phyloP scores from a whole-genome alignment of 495 filamentous ascomycete species.

The Aspergillus indologenus region DNA sequence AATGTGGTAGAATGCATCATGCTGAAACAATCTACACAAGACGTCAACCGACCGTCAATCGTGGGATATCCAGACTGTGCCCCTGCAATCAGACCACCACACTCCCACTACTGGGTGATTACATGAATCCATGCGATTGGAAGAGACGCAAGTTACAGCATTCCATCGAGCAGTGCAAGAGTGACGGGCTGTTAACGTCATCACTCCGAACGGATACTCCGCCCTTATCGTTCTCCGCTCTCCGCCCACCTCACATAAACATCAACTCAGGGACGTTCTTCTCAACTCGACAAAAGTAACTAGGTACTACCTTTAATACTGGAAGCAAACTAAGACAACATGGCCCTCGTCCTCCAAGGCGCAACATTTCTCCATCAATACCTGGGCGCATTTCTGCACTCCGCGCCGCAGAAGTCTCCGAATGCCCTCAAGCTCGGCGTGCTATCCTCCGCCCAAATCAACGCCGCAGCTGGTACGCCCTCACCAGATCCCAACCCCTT shows the following conservation, averaged over 20 bases:
- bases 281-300: neutral
- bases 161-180: neutral
- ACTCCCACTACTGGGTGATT: neutral
- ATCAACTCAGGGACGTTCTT: neutral
- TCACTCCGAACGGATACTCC: neutral
- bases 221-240: neutral
- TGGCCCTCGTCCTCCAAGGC: slow-evolving; percentile 28
- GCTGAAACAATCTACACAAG: no score
- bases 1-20: no score
- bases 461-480: slow-evolving; percentile 17
- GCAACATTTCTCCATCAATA: slow-evolving; percentile 25
- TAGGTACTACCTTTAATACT: neutral
- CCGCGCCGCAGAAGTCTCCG: slow-evolving; percentile 18
- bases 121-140: neutral
- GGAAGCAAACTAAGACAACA: slow-evolving; percentile 7
- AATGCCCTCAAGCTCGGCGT: slow-evolving; percentile 24
- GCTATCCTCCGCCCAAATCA: slow-evolving; percentile 22
- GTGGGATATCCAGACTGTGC: neutral
- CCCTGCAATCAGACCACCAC: neutral
- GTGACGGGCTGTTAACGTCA: neutral
- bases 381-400: slow-evolving; percentile 18
- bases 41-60: neutral
- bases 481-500: neutral
- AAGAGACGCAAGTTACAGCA: neutral
- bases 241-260: neutral